Conservation (phyloP, 1,139 yeast species). For the Debaryomycetaceae sp. region DNA sequence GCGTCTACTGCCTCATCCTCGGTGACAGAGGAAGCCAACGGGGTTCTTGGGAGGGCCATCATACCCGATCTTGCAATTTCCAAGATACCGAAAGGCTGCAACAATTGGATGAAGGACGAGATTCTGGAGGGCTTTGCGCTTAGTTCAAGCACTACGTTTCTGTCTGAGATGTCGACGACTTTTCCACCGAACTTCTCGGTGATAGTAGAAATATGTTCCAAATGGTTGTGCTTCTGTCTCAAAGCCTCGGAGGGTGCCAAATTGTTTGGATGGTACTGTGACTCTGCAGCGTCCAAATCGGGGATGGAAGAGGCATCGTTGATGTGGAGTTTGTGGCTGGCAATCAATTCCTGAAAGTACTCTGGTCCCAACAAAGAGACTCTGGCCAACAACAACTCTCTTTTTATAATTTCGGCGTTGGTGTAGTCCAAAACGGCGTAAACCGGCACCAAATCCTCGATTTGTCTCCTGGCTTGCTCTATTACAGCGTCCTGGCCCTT, state of each 20-base stretch:
- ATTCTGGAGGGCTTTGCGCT: conserved; percentile 92
- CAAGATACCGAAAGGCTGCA: conserved; percentile 93
- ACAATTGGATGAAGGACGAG: conserved; percentile 77
- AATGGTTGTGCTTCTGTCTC: conserved; percentile 88
- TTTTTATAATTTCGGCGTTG: conserved; percentile 80
- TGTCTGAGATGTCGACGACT: conserved; percentile 86
- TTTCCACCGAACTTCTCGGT: conserved; percentile 89
- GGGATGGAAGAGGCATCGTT: conserved; percentile 40
- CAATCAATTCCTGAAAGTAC: conserved; percentile 90
- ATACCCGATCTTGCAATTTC: conserved; percentile 97
- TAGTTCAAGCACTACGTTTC: conserved; percentile 91
- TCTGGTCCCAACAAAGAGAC: conserved; percentile 94
- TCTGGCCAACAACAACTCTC: conserved; percentile 89
- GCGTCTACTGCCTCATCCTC: conserved; percentile 56
- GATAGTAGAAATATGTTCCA: conserved; percentile 77
- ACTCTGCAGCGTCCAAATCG: conserved; percentile 49
- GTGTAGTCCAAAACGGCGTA: conserved; percentile 96
- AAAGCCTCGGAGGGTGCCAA: conserved; percentile 88
- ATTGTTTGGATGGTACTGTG: conserved; percentile 81
- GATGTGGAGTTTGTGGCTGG: conserved; percentile 67
- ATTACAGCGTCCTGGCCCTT: conserved; percentile 94
- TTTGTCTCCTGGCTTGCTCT: conserved; percentile 98
- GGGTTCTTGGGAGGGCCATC: conserved; percentile 98
- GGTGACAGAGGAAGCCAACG: conserved; percentile 52
- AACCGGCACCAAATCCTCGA: conserved; percentile 96